Evolutionary conservation across 495 filamentous ascomycete genomes (phyloP), one percentile per base, ranked within the genome.

Genomic region (Aspergillus haitiensis): DNA sequence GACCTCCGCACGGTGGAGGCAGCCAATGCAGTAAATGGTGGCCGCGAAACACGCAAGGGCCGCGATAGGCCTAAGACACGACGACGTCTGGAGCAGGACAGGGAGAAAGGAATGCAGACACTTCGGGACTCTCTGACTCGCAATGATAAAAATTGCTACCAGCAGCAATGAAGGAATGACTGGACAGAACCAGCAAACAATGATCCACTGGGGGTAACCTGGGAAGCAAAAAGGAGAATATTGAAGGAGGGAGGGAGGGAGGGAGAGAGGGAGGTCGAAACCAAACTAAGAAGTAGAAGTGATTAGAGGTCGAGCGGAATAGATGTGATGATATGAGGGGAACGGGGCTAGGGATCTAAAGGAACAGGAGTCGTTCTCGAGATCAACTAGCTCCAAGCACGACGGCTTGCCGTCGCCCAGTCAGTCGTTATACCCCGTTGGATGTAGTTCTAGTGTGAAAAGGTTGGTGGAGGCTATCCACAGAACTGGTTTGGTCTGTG

Each of bases 41-140:
- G 58, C 56, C 40, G 52, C 36, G 45, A 56, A 18, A 56, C 53
- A 75, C 69, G 74, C 74, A 77, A 77, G 74, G 73, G 70, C 59
- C 45, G 58, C 52, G 55, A 63, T 45, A 39, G 27, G 52, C 49
- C 54, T 49, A 57, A 64, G 55, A 63, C 62, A 67, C 61, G 59
- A 67, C 61, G 59, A 52, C 47, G 31, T 44, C 35, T 53, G 13
- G 34, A 36, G 27, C 11, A 11, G 33, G 27, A 15, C 33, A 13
- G 39, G 55, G 32, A 46, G 52, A 32, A 55, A 45, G 52, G 52
- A 55, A 55, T 46, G 37, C 31, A 51, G 48, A 51, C 34, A 51
- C n/a, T 46, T 35, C 18, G 16, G 44, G 44, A 47, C 21, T 16
- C 5, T 21, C 44, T 46, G 64, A 74, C 9, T 47, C 60, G 64